Evolutionary conservation across 2,329 filamentous ascomycete genomes (phyloP).

Genomic region (Aspergillus fumigatiaffinis): DNA sequence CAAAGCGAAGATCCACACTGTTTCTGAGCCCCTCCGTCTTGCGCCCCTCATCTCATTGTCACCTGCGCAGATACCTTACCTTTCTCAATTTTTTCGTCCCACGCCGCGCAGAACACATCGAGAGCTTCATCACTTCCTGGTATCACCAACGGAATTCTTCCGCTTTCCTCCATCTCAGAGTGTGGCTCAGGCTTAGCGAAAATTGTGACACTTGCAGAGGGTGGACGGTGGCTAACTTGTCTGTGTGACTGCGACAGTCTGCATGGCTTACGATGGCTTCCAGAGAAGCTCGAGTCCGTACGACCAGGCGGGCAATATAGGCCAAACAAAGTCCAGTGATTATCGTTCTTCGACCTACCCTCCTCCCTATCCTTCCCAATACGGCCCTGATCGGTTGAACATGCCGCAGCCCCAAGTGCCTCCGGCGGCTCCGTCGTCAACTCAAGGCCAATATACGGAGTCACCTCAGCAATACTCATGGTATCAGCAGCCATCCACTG

Average conservation of each 20-base stretch:
- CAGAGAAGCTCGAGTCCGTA: constrained; percentile 28
- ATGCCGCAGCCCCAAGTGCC: constrained; percentile 37
- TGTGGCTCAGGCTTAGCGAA: background rate
- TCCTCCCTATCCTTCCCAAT: constrained; percentile 32
- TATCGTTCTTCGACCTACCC: constrained; percentile 21
- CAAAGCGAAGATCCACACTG: background rate
- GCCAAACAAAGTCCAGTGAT: constrained; percentile 19
- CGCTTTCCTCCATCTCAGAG: background rate
- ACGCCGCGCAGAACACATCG: background rate
- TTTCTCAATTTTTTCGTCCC: background rate
- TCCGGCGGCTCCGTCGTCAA: constrained; percentile 11
- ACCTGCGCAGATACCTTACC: background rate
- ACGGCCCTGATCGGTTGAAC: constrained; percentile 26
- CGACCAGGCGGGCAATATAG: constrained; percentile 23
- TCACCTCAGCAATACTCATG: constrained; percentile 15
- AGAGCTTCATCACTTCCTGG: background rate
- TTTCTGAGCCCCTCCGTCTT: background rate
- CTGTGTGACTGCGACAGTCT: constrained; percentile 1
- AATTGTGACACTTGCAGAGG: background rate
- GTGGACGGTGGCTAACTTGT: background rate
- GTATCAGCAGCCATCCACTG: constrained; percentile 20
- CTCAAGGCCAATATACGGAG: constrained; percentile 19
- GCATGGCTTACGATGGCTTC: constrained; percentile 44
- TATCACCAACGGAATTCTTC: background rate
- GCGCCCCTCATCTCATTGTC: background rate